A percentile compares a stretch with the other conserved stretches of the same genome.
phyloP scores from a whole-genome alignment of 1,139 yeast genomes.

The Yamadazyma mexicana region DNA sequence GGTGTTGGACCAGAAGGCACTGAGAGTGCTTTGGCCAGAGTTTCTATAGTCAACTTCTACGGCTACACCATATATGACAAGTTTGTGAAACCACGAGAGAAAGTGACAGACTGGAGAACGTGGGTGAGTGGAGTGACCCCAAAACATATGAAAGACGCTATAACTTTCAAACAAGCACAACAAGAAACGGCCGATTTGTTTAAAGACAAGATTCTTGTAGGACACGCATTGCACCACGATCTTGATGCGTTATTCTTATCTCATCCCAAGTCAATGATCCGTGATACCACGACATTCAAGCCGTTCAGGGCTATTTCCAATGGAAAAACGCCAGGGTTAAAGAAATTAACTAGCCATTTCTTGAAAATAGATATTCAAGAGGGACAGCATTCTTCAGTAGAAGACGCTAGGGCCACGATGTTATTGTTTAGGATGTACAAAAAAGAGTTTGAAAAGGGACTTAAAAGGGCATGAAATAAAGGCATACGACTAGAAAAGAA shows the following conservation, averaged over 20 bases:
- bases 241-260: constrained; percentile 63
- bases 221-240: constrained; percentile 86
- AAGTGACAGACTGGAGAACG: constrained; percentile 89
- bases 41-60: constrained; percentile 79
- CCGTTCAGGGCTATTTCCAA: constrained; percentile 59
- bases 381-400: constrained; percentile 83
- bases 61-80: constrained; percentile 72
- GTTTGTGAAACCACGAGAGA: constrained; percentile 72
- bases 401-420: constrained; percentile 91
- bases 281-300: constrained; percentile 73
- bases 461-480: constrained; percentile 5
- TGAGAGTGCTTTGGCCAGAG: constrained; percentile 77
- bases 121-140: constrained; percentile 91
- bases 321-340: constrained; percentile 74
- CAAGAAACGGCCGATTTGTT: constrained; percentile 50
- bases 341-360: constrained; percentile 59
- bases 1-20: constrained; percentile 79
- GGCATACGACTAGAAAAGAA: no score
- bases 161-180: constrained; percentile 68
- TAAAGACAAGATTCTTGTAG: constrained; percentile 61
- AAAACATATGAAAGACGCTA: constrained; percentile 63
- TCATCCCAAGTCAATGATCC: constrained; percentile 61
- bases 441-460: constrained; percentile 54
- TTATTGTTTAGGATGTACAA: constrained; percentile 63
- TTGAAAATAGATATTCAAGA: constrained; percentile 66